A percentile compares a stretch with the other conserved stretches of the same genome.
These are phyloP conservation scores for Bocquillonia castaneifolia DNA, from an alignment of 441 rosid species.

Conservation along the genomic window DNA sequence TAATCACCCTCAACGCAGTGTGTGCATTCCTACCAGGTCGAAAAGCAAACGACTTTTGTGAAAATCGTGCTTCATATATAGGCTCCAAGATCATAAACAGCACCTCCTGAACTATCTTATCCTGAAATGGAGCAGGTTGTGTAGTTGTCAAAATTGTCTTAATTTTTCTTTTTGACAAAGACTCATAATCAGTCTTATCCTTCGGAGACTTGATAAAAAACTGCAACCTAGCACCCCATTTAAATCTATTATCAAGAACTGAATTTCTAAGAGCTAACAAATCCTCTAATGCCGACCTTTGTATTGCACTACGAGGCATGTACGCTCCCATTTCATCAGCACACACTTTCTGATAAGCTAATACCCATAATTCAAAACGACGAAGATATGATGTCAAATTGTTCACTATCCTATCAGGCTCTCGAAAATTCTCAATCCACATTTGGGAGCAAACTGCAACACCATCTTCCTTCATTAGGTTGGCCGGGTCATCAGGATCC, in stretches of 20 bases:
- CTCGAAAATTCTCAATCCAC: slow-evolving; percentile 88
- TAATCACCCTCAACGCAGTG: slow-evolving; percentile 72
- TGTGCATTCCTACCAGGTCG: slow-evolving; percentile 90
- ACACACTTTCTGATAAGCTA: slow-evolving; percentile 85
- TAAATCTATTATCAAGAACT: slow-evolving; percentile 86
- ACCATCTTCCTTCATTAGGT: slow-evolving; percentile 83
- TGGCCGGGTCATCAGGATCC: slow-evolving; percentile 73
- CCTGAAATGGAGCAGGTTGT: slow-evolving; percentile 83
- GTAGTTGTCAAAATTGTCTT: slow-evolving; percentile 80
- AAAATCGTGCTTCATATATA: slow-evolving; percentile 73
- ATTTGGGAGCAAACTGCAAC: slow-evolving; percentile 83
- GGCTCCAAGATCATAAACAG: slow-evolving; percentile 84
- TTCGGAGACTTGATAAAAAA: slow-evolving; percentile 79
- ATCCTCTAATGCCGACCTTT: slow-evolving; percentile 76
- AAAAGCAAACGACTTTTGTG: slow-evolving; percentile 82
- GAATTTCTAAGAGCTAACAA: slow-evolving; percentile 72
- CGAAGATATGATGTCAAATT: slow-evolving; percentile 65
- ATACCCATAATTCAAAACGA: slow-evolving; percentile 81
- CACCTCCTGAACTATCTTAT: slow-evolving; percentile 88
- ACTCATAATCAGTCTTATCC: slow-evolving; percentile 75
- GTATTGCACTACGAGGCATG: slow-evolving; percentile 74
- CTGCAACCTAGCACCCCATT: slow-evolving; percentile 90
- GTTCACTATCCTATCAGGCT: slow-evolving; percentile 51
- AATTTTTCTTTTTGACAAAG: slow-evolving; percentile 87
- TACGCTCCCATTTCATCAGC: slow-evolving; percentile 80